A percentile compares a stretch with the other conserved stretches of the same genome.
Conservation (phyloP, 2,329 filamentous ascomycete species). For the Whalleya microplaca region DNA sequence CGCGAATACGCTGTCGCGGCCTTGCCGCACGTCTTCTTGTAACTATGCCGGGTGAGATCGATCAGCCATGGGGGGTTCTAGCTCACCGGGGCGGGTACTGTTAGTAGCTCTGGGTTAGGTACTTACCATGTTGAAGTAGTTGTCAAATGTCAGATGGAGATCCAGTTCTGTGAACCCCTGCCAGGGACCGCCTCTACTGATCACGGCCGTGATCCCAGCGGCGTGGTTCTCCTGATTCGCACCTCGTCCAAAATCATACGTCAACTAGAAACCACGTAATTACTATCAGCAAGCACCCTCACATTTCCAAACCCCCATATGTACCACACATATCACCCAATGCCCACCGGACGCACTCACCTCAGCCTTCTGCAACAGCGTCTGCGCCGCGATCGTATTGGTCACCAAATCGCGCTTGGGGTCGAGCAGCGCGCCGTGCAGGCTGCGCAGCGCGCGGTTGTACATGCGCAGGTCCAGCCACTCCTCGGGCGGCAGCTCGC, state of each 20-base stretch:
- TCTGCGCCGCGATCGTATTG: conserved; percentile 31
- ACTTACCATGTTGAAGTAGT: conserved; percentile 35
- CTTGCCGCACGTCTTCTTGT: conserved; percentile 33
- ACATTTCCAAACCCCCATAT: not conserved
- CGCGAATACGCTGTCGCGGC: conserved; percentile 32
- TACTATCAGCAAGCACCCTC: conserved; percentile 6
- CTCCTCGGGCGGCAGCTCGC: conserved; percentile 17
- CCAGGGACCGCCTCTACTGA: conserved; percentile 27
- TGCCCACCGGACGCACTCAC: conserved; percentile 13
- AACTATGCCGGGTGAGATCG: conserved; percentile 23
- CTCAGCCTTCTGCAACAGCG: conserved; percentile 35
- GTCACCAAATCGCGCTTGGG: conserved; percentile 21
- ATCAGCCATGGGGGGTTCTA: too few relatives aligned
- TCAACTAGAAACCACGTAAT: conserved; percentile 18
- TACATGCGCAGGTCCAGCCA: conserved; percentile 35
- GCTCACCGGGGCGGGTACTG: not conserved
- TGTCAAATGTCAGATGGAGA: conserved; percentile 34
- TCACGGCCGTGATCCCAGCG: conserved; percentile 33
- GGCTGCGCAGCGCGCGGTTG: conserved; percentile 30
- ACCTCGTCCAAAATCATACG: conserved; percentile 33
- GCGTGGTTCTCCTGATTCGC: conserved; percentile 35
- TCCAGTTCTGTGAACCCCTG: conserved; percentile 30
- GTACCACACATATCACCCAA: too few relatives aligned
- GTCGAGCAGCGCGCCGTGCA: conserved; percentile 31
- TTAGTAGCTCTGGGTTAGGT: not conserved